Evolutionary conservation across 108 stramenopile genomes (phyloP).

Genomic region (Skeletonema marinoi): DNA sequence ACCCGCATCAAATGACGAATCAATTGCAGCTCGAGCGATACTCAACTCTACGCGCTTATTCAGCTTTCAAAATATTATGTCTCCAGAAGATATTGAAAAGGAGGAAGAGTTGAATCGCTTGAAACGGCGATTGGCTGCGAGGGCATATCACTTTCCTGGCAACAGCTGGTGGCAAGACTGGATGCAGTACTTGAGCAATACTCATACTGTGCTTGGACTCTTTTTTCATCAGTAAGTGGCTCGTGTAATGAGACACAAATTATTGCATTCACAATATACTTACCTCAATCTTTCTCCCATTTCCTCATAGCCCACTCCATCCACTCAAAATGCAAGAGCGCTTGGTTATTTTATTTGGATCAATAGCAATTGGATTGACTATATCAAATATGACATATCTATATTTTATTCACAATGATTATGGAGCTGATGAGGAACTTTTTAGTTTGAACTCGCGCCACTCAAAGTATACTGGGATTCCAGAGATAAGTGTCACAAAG

Average conservation of each 20-base stretch:
- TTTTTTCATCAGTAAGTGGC: constrained; percentile 44
- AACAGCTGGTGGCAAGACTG: constrained; percentile 51
- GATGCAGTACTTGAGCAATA: constrained; percentile 50
- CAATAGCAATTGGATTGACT: constrained; percentile 50
- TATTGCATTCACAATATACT: neutral
- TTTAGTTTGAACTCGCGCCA: constrained; percentile 26
- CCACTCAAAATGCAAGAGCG: constrained; percentile 42
- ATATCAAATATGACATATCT: constrained; percentile 50
- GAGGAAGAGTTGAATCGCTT: constrained; percentile 41
- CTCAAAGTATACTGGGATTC: constrained; percentile 22
- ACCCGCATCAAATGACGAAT: neutral
- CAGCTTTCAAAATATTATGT: neutral
- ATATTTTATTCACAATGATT: constrained; percentile 40
- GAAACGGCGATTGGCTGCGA: constrained; percentile 44
- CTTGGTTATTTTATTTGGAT: constrained; percentile 43
- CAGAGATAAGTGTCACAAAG: constrained; percentile 37
- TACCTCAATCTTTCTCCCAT: neutral
- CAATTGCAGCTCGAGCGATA: neutral
- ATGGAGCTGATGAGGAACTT: constrained; percentile 19
- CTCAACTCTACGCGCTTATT: constrained; percentile 5
- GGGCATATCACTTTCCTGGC: constrained; percentile 52
- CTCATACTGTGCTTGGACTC: constrained; percentile 48
- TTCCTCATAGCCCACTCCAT: constrained; percentile 28
- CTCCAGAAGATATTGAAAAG: constrained; percentile 40
- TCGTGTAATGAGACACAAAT: neutral